Evolutionary conservation across 2,329 filamentous ascomycete species (phyloP).

Genomic region (Elsinoe perseae): DNA sequence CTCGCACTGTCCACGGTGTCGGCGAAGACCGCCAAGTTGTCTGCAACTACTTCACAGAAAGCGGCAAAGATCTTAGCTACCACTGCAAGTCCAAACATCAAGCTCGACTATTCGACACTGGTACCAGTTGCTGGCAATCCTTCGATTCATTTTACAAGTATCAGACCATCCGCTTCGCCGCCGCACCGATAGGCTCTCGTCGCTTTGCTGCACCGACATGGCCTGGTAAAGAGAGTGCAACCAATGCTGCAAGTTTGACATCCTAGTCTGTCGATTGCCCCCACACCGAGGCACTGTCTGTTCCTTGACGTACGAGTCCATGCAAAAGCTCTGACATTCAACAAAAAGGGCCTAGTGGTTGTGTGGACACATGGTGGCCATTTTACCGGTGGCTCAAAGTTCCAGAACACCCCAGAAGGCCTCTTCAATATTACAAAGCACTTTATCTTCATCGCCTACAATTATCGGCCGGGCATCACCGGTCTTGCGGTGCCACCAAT

Average conservation of each 20-base stretch:
- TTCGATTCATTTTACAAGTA: conserved; percentile 30
- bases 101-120: conserved; percentile 27
- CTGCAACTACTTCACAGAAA: neutral
- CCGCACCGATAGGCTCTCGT: conserved; percentile 15
- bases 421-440: conserved; percentile 26
- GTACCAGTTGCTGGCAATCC: conserved; percentile 21
- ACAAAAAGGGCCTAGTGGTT: neutral
- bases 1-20: neutral
- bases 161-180: conserved; percentile 28
- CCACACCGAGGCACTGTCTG: conserved; percentile 27
- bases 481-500: conserved; percentile 12
- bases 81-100: conserved; percentile 20
- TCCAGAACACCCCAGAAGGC: conserved; percentile 31
- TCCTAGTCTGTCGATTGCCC: conserved; percentile 32
- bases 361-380: conserved; percentile 17
- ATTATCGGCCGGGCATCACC: conserved; percentile 14
- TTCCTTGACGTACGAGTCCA: conserved; percentile 17
- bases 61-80: neutral
- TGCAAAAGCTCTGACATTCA: conserved; percentile 8
- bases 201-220: conserved; percentile 31
- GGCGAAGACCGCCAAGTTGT: neutral
- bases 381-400: conserved; percentile 27
- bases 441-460: conserved; percentile 14
- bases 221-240: conserved; percentile 28
- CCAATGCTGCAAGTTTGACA: conserved; percentile 31